Conservation (phyloP, 116 monocot genomes). For the Iris pallida region DNA sequence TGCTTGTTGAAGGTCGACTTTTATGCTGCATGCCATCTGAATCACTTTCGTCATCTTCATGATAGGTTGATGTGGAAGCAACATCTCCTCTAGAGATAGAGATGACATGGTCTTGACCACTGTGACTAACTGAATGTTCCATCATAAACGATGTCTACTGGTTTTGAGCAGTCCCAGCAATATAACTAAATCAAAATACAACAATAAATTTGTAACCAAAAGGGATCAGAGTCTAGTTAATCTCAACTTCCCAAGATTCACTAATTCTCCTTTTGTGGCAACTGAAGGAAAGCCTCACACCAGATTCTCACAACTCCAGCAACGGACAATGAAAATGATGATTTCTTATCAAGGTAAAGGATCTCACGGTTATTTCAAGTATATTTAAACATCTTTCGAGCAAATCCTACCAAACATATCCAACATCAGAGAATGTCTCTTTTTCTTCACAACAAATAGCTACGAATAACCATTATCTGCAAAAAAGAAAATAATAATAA, state of each 20-base stretch:
- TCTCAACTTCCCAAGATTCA: background rate
- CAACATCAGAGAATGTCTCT: no score
- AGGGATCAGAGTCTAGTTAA: slow-evolving; percentile 5
- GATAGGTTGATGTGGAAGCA: slow-evolving; percentile 15
- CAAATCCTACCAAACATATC: no score
- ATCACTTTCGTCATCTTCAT: slow-evolving; percentile 3
- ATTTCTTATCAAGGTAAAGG: no score
- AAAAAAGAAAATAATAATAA: no score
- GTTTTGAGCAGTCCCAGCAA: background rate
- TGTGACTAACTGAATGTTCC: slow-evolving; percentile 20
- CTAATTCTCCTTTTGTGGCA: background rate
- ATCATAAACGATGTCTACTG: slow-evolving; percentile 18
- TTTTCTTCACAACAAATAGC: no score
- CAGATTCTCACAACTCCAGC: no score
- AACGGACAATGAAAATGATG: no score
- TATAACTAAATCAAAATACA: slow-evolving; percentile 8
- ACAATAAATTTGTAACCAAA: slow-evolving; percentile 1
- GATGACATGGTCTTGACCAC: slow-evolving; percentile 24
- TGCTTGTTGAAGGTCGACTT: slow-evolving; percentile 10
- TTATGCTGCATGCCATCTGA: slow-evolving; percentile 13
- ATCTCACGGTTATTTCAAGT: no score
- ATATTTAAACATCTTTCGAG: no score
- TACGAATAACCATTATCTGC: no score
- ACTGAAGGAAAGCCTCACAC: no score
- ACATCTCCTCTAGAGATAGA: slow-evolving; percentile 6